phyloP scores from a whole-genome alignment of 352 stramenopile genomes.

The Saprolegnia parasitica region DNA sequence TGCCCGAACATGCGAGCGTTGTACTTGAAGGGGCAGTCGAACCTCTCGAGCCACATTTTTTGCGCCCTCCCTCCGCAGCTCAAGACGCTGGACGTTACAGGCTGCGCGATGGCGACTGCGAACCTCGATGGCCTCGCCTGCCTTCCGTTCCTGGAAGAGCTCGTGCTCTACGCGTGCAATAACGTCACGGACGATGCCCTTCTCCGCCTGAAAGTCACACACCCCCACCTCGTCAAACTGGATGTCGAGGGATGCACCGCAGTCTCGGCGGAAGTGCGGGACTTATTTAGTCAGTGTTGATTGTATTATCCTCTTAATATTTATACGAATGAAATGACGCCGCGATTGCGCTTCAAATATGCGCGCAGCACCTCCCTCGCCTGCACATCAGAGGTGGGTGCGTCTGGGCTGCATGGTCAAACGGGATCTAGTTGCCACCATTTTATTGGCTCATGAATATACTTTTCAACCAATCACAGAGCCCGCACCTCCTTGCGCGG shows the following conservation, averaged over 20 bases:
- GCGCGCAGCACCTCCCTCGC: no score
- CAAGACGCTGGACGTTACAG: conserved; percentile 14
- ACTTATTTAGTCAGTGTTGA: neutral
- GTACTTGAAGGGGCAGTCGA: conserved; percentile 26
- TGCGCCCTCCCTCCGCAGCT: neutral
- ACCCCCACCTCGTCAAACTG: conserved; percentile 25
- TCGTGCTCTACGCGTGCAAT: conserved; percentile 13
- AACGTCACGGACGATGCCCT: conserved; percentile 12
- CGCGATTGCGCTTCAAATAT: neutral
- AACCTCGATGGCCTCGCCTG: conserved; percentile 6
- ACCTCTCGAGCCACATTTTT: conserved; percentile 14
- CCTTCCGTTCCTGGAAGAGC: conserved; percentile 6
- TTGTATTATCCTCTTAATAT: conserved; percentile 14
- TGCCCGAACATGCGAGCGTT: conserved; percentile 8
- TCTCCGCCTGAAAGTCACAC: neutral
- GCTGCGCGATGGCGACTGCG: conserved; percentile 6
- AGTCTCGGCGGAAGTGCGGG: neutral
- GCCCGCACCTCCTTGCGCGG: no score
- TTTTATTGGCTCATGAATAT: no score
- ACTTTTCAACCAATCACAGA: no score
- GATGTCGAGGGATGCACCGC: conserved; percentile 8
- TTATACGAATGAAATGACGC: conserved; percentile 13
- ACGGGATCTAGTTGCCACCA: no score
- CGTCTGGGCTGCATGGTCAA: no score
- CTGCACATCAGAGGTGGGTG: no score